Evolutionary conservation across 352 stramenopile species (phyloP).

Genomic region (Phytophthora brassicae): DNA sequence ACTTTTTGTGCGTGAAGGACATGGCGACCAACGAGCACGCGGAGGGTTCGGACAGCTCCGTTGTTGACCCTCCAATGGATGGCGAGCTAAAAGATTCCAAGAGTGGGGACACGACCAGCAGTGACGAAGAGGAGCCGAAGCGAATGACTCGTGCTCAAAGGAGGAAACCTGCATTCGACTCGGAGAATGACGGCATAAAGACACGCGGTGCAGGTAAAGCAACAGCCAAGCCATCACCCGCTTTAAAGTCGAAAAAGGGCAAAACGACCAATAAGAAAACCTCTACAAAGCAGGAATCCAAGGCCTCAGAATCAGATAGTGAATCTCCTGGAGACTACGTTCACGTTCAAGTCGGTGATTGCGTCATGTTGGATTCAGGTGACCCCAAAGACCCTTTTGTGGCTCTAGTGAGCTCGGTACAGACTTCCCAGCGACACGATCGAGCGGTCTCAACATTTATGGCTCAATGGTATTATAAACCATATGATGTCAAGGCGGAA

Average conservation of each 20-base stretch:
- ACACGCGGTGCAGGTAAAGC: conserved; percentile 27
- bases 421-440: conserved; percentile 55
- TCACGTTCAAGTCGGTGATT: conserved; percentile 72
- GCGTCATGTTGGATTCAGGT: conserved; percentile 76
- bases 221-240: conserved; percentile 8
- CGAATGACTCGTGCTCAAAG: conserved; percentile 24
- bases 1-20: neutral
- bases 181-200: conserved; percentile 21
- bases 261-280: conserved; percentile 15
- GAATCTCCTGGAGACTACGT: conserved; percentile 59
- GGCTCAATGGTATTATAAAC: conserved; percentile 87
- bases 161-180: conserved; percentile 19
- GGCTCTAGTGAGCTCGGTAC: conserved; percentile 73
- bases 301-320: conserved; percentile 42
- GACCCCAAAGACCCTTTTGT: conserved; percentile 66
- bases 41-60: conserved; percentile 8
- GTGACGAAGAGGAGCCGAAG: conserved; percentile 20
- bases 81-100: conserved; percentile 22
- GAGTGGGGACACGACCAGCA: conserved; percentile 28
- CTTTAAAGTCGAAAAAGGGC: conserved; percentile 11
- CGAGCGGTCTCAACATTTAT: conserved; percentile 61
- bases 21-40: conserved; percentile 21
- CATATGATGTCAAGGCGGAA: conserved; percentile 66
- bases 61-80: conserved; percentile 4
- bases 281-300: conserved; percentile 8